Evolutionary conservation across 768 basidiomycete genomes (phyloP), one percentile per base, ranked within the genome.

Genomic region (Tylopilus sp.): DNA sequence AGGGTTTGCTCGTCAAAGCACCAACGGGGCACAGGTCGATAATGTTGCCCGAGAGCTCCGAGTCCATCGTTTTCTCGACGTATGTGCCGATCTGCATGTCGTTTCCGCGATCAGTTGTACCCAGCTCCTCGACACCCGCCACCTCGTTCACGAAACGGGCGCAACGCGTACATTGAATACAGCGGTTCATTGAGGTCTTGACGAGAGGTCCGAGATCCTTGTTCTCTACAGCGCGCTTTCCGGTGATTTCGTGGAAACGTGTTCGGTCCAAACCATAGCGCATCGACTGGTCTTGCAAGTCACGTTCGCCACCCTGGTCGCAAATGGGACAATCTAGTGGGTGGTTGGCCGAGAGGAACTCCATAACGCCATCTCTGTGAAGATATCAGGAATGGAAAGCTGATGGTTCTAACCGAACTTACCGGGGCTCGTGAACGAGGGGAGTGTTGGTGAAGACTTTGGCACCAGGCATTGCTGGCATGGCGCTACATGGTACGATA

Each of bases 111-210:
- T 97, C 97, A 3, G 94, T 95, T 3, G 94, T 94, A 40, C 97
- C 97, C 21, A 99, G 76, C 62, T 98, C 95, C 73, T 98, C 94
- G 8, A 98, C 94, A 48, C 97, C 97, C 1, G 97, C 97, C 40
- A 98, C 95, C 68, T 99, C 97, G 73, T 98, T 99, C 25, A 95
- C 95, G 66, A 99, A 99, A 45, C 97, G 90, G 23, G 98, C 91
- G 71, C 97, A 99, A 52, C 97, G 92, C 5, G 97, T 99, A 74
- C 97, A 99, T 71, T 99, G 97, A 61, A 99, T 98, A 74, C 97
- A 98, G 35, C 97, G 85, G 72, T 91, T 97, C 95, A 98, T 98
- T 52, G 87, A 91, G 2, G 95, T 98, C 79, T 98, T 98, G 68
- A 99, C 93, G 40, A 99, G 81, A 7, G 97, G 97, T 1, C 97